These are phyloP conservation scores for Starmera amethionina DNA, from an alignment of 805 yeast genomes.

Conservation along the genomic window DNA sequence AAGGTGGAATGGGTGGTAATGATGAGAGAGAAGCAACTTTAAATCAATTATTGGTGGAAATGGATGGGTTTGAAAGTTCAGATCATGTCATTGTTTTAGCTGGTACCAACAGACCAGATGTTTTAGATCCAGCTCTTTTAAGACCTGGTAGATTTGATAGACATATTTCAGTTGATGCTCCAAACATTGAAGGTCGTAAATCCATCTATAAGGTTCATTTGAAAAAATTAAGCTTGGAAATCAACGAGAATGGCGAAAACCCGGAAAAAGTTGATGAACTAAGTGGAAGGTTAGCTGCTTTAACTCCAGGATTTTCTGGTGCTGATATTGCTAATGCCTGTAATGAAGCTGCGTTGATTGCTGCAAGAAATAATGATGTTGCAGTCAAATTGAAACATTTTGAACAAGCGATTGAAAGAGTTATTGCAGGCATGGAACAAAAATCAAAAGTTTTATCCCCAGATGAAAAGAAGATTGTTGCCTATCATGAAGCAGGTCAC, in stretches of 20 bases:
- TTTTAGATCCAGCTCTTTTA: constrained; percentile 78
- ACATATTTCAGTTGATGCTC: constrained; percentile 77
- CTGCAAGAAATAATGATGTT: constrained; percentile 67
- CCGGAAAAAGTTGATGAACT: constrained; percentile 42
- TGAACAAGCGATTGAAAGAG: constrained; percentile 90
- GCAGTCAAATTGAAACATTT: constrained; percentile 63
- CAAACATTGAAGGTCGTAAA: constrained; percentile 84
- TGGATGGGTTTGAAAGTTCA: constrained; percentile 87
- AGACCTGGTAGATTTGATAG: constrained; percentile 96
- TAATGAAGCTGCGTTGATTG: constrained; percentile 89
- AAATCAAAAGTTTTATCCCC: constrained; percentile 70
- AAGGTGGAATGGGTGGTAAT: constrained; percentile 70
- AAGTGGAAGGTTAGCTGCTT: constrained; percentile 78
- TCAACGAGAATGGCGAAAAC: constrained; percentile 29
- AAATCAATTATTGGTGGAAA: constrained; percentile 86
- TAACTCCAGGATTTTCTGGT: constrained; percentile 94
- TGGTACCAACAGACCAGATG: constrained; percentile 91
- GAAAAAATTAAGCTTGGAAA: constrained; percentile 41
- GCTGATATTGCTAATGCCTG: constrained; percentile 94
- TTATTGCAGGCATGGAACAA: constrained; percentile 88
- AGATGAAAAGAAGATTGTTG: constrained; percentile 77
- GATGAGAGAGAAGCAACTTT: constrained; percentile 92
- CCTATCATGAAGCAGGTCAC: constrained; percentile 95
- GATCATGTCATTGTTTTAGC: constrained; percentile 92
- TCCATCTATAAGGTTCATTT: constrained; percentile 79